Evolutionary conservation across 73 alveolate genomes (phyloP).

Genomic region (Stentor roeselii): DNA sequence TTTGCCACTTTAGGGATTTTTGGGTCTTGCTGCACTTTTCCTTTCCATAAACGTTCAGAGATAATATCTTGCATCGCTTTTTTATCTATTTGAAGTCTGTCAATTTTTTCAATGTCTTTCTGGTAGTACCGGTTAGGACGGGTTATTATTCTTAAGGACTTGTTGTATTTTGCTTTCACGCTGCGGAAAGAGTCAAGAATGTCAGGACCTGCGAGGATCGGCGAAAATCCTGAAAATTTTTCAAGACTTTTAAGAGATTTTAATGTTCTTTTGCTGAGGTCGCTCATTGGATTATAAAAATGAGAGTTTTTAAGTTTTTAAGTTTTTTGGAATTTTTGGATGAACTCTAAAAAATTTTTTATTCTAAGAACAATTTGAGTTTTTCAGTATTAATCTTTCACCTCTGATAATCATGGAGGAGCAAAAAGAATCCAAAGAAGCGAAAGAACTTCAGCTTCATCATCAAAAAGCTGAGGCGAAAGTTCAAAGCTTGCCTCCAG

Average conservation of each 20-base stretch:
- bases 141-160: neutral
- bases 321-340: neutral
- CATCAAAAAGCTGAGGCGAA: constrained; percentile 16
- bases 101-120: neutral
- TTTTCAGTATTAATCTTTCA: too few species aligned
- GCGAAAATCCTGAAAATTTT: neutral
- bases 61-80: neutral
- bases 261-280: neutral
- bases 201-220: neutral
- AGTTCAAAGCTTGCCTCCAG: neutral
- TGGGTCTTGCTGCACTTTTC: neutral
- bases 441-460: constrained; percentile 4
- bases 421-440: neutral
- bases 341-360: too few species aligned
- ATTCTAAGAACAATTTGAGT: too few species aligned
- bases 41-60: neutral
- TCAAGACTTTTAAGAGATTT: neutral
- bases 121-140: neutral
- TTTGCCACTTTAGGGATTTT: neutral
- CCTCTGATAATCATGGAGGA: constrained; percentile 12
- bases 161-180: neutral
- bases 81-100: too few species aligned
- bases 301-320: neutral
- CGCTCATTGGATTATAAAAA: neutral
- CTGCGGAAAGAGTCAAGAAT: neutral